phyloP scores from a whole-genome alignment of 768 basidiomycete genomes.

The Mycena rosella region DNA sequence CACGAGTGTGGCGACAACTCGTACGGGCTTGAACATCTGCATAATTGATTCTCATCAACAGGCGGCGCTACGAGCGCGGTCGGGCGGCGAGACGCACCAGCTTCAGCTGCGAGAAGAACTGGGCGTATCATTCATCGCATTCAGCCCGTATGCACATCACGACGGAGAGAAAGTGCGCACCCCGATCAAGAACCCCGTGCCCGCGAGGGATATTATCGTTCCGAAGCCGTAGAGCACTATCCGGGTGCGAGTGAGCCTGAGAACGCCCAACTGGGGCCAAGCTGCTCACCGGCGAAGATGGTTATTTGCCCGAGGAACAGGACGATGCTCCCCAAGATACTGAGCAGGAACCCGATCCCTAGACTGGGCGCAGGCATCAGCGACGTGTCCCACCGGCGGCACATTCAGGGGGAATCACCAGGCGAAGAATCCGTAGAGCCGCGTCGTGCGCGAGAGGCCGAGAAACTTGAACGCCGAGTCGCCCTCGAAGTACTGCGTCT shows the following conservation, averaged over 20 bases:
- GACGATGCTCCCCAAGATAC: conserved; percentile 82
- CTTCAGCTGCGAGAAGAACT: conserved; percentile 88
- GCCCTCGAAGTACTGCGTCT: conserved; percentile 88
- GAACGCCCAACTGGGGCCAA: not conserved
- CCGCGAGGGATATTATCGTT: conserved; percentile 83
- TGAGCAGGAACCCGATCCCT: conserved; percentile 80
- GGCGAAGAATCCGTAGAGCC: conserved; percentile 87
- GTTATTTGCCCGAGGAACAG: conserved; percentile 78
- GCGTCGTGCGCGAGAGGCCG: conserved; percentile 80
- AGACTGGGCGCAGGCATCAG: conserved; percentile 59
- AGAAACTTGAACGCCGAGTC: conserved; percentile 89
- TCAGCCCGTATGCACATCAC: conserved; percentile 10
- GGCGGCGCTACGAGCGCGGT: not conserved
- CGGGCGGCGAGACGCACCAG: conserved; percentile 61
- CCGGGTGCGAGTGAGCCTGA: conserved; percentile 14
- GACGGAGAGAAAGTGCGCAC: conserved; percentile 59
- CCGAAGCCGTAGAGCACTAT: conserved; percentile 87
- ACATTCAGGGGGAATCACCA: conserved; percentile 62
- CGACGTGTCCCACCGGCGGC: not conserved
- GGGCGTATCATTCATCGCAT: not conserved
- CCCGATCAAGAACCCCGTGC: conserved; percentile 93
- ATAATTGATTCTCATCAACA: not conserved
- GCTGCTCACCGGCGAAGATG: conserved; percentile 79
- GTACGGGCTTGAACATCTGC: conserved; percentile 96
- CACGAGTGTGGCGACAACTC: conserved; percentile 83